These are phyloP conservation scores for Yamadazyma jaroonii DNA, from an alignment of 1,139 yeast species.

Conservation along the genomic window DNA sequence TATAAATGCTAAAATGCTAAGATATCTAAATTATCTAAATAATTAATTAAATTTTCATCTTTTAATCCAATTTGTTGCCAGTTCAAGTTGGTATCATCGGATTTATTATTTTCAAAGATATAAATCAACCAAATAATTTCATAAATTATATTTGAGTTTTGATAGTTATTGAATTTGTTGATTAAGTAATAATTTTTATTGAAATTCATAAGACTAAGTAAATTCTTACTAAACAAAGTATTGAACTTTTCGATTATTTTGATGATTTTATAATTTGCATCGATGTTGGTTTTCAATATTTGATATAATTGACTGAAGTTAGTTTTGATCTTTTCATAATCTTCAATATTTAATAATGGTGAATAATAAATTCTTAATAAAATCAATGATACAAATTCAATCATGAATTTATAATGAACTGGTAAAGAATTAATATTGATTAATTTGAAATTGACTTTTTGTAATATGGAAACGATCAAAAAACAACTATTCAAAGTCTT, in stretches of 20 bases:
- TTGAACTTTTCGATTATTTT: conserved; percentile 32
- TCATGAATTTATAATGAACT: conserved; percentile 38
- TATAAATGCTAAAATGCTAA: conserved; percentile 3
- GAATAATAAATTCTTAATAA: conserved; percentile 36
- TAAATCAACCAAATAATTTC: conserved; percentile 44
- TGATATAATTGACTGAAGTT: conserved; percentile 27
- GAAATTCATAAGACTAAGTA: conserved; percentile 9
- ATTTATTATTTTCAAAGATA: conserved; percentile 18
- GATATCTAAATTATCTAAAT: conserved; percentile 14
- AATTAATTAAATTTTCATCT: conserved; percentile 21
- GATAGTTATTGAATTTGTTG: conserved; percentile 35
- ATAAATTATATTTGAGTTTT: conserved; percentile 37
- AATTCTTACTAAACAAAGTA: conserved; percentile 14
- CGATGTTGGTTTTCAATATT: conserved; percentile 19
- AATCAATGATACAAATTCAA: conserved; percentile 33
- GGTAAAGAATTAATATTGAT: conserved; percentile 35
- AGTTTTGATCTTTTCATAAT: conserved; percentile 29
- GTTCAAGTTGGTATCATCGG: conserved; percentile 14
- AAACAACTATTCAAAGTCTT: conserved; percentile 33
- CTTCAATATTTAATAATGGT: conserved; percentile 31
- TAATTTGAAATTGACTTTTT: conserved; percentile 19
- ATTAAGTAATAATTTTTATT: conserved; percentile 28
- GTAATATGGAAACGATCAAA: conserved; percentile 22
- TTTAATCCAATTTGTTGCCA: conserved; percentile 34
- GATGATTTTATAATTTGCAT: conserved; percentile 25